Evolutionary conservation across 371 early-diverging fungal species (phyloP), one percentile per base, ranked within the genome.

Genomic region (Apophysomyces trapeziformis): DNA sequence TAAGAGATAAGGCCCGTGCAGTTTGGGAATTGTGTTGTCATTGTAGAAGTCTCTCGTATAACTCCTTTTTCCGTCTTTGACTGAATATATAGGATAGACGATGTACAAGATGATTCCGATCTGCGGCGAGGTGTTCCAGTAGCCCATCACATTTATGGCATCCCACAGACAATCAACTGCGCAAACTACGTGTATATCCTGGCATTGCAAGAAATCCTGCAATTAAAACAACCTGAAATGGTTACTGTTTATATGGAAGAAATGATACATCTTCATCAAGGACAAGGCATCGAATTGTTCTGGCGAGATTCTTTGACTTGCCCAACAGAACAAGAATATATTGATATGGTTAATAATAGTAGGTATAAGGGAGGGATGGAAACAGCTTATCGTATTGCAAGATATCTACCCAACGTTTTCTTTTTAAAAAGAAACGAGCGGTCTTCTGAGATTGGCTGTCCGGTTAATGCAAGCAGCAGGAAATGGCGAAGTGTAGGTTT

Each of bases 101-200:
- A 99, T 70, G 93, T 99, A 13, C 94, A 99, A 74, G 99, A 99
- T 72, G 92, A 88, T 69, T 96, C 97, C 2, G 87, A 84, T 26
- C 68, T 98, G 61, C 83, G 98, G 60, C 82, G 98, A 54, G 97
- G 96, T 5, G 87, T 90, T 7, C 99, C 99, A 50, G 97, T 95
- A 38, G 96, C 99, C 0, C 98, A 99, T 82, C 91, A 93, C 69
- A 96, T 98, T 54, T 99, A 89, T 76, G 98, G 99, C 7, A 82
- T 92, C 1, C 91, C 98, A 7, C 79, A 89, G 65, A 93, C 96
- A 1, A 98, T 99, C 70, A 97, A 97, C 67, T 91, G 92, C 38
- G 98, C 96, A 35, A 97, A 98, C 72, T 96, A 93, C 64, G 94
- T 96, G 41, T 97, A 97, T 71, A 97, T 98, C 66, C 72, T 95